Conservation (phyloP, 768 basidiomycete species). For the Clavaria fumosa region DNA sequence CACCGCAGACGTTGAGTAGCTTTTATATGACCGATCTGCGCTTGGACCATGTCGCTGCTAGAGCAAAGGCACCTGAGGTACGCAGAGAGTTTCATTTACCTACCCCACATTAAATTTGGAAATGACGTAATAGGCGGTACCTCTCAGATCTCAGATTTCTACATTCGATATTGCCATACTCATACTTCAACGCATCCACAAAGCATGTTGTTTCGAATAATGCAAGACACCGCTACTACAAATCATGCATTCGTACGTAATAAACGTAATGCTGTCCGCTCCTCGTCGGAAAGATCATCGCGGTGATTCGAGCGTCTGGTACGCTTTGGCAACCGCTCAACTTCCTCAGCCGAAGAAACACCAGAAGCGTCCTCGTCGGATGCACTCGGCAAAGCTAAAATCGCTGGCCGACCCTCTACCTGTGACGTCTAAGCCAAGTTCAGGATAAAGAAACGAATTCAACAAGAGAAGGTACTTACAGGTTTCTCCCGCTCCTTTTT, state of each 20-base stretch:
- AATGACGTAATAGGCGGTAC: too few species aligned
- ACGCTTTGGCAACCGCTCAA: constrained; percentile 17
- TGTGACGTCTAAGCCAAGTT: neutral
- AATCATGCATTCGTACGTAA: constrained; percentile 20
- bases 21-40: too few species aligned
- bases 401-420: constrained; percentile 33
- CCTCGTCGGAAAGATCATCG: too few species aligned
- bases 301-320: constrained; percentile 12
- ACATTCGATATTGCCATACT: too few species aligned
- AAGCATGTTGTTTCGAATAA: too few species aligned
- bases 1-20: too few species aligned
- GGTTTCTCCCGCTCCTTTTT: constrained; percentile 9
- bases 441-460: neutral
- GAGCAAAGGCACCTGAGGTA: too few species aligned
- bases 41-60: too few species aligned
- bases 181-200: too few species aligned
- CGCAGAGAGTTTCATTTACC: too few species aligned
- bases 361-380: constrained; percentile 12
- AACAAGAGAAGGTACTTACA: constrained; percentile 3
- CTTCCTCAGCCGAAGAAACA: constrained; percentile 19
- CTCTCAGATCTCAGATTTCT: too few species aligned
- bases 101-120: too few species aligned
- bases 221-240: neutral
- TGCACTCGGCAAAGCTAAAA: constrained; percentile 35
- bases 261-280: constrained; percentile 47